A percentile compares a stretch with the other conserved stretches of the same genome.
Evolutionary conservation across 2,329 filamentous ascomycete genomes (phyloP).

Genomic region (Cercospora sp.): DNA sequence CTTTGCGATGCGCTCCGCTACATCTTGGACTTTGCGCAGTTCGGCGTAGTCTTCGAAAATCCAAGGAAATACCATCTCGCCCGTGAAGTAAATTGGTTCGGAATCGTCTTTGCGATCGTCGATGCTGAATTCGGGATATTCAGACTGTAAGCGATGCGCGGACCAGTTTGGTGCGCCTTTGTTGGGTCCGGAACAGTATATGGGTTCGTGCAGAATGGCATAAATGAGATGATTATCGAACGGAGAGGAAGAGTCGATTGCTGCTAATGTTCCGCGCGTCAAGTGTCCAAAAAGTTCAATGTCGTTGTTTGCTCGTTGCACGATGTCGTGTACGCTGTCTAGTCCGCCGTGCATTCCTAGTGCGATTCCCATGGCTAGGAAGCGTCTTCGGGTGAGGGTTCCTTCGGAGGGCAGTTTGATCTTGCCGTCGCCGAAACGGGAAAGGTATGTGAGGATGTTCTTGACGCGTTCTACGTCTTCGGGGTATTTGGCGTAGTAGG

Average conservation of each 20-base stretch:
- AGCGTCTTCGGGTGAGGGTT: conserved; percentile 67
- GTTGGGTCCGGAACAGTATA: conserved; percentile 68
- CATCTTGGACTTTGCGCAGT: conserved; percentile 65
- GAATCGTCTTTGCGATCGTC: conserved; percentile 38
- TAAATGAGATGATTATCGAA: conserved; percentile 83
- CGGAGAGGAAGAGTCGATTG: conserved; percentile 64
- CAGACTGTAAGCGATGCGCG: conserved; percentile 62
- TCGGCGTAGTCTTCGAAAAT: conserved; percentile 81
- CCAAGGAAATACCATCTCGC: conserved; percentile 88
- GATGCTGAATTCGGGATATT: conserved; percentile 50
- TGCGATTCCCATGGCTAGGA: conserved; percentile 73
- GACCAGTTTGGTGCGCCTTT: conserved; percentile 69
- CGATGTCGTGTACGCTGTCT: conserved; percentile 70
- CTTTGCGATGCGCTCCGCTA: conserved; percentile 69
- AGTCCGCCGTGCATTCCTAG: conserved; percentile 80
- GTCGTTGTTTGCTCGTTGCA: conserved; percentile 70
- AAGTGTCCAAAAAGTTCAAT: conserved; percentile 74
- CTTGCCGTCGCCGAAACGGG: conserved; percentile 54
- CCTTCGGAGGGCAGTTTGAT: conserved; percentile 72
- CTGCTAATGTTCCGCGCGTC: conserved; percentile 67
- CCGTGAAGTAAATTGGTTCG: conserved; percentile 73
- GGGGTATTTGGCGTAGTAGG: conserved; percentile 82
- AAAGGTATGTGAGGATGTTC: conserved; percentile 65
- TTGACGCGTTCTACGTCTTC: conserved; percentile 72
- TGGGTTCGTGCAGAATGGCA: conserved; percentile 80